A percentile compares a stretch with the other conserved stretches of the same genome.
phyloP scores from a whole-genome alignment of 2,329 filamentous ascomycete genomes.

The Amesomyces nigricolor region DNA sequence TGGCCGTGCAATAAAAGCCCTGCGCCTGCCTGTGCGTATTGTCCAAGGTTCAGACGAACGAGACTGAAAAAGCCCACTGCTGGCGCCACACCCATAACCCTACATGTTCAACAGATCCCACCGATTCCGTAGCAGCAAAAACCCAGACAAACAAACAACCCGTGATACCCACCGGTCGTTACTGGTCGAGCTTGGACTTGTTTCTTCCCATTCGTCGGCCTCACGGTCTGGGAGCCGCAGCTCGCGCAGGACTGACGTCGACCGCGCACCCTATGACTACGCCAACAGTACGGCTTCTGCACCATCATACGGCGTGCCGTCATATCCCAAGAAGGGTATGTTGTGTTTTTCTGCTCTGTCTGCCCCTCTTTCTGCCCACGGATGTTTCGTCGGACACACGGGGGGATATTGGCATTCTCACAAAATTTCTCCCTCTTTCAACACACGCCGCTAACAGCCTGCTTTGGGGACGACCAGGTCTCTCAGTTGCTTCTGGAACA shows the following conservation, averaged over 20 bases:
- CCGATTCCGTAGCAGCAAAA: constrained; percentile 38
- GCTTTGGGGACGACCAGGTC: constrained; percentile 28
- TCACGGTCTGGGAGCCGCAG: constrained; percentile 24
- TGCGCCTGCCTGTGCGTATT: constrained; percentile 8
- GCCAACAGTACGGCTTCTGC: constrained; percentile 23
- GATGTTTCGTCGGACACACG: background rate
- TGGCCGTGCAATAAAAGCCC: constrained; percentile 9
- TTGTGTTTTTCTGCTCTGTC: constrained; percentile 2
- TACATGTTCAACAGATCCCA: constrained; percentile 46
- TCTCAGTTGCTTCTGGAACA: constrained; percentile 35
- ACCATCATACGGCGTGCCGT: constrained; percentile 25
- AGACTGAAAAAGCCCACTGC: constrained; percentile 1
- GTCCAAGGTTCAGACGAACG: constrained; percentile 3
- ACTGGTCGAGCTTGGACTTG: constrained; percentile 36
- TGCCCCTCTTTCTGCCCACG: background rate
- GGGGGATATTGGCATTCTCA: too few relatives aligned
- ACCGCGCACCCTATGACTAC: constrained; percentile 26
- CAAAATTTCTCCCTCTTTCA: background rate
- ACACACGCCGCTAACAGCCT: constrained; percentile 15
- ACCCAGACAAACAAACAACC: constrained; percentile 31
- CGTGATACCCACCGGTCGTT: constrained; percentile 34
- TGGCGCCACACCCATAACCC: constrained; percentile 18
- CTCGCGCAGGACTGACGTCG: constrained; percentile 27
- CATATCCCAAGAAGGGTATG: constrained; percentile 35
- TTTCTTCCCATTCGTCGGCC: constrained; percentile 25